These are phyloP conservation scores for Chenopodium formosanum DNA, from an alignment of 148 eudicot species.

Conservation along the genomic window DNA sequence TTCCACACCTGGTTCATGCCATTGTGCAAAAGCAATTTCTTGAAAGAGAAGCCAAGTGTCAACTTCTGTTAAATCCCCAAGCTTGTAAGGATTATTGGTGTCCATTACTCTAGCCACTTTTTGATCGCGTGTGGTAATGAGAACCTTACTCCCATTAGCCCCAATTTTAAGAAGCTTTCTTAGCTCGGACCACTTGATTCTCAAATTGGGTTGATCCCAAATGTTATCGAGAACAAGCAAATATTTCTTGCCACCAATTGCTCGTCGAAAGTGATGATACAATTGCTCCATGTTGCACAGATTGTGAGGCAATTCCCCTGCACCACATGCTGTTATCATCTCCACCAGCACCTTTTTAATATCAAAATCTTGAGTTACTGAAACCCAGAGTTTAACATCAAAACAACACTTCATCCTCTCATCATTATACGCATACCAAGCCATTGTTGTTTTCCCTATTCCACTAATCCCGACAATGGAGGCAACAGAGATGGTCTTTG, in stretches of 20 bases:
- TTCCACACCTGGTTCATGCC: neutral
- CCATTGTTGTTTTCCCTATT: slow-evolving; percentile 12
- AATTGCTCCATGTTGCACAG: neutral
- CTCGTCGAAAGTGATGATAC: neutral
- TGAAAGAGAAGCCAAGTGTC: slow-evolving; percentile 3
- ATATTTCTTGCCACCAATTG: neutral
- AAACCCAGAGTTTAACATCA: slow-evolving; percentile 10
- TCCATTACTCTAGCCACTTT: no score
- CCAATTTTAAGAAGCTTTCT: no score
- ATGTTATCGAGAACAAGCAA: slow-evolving; percentile 7
- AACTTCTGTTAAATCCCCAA: neutral
- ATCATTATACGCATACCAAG: slow-evolving; percentile 1
- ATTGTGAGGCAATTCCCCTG: neutral
- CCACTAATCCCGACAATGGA: slow-evolving; percentile 16
- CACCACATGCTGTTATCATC: neutral
- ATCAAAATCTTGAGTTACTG: neutral
- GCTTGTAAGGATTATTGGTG: no score
- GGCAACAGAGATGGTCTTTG: neutral
- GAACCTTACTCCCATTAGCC: no score
- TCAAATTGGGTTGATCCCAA: no score
- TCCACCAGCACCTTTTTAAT: neutral
- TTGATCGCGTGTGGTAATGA: no score
- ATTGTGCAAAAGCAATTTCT: neutral
- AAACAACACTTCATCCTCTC: neutral
- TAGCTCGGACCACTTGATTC: no score